These are phyloP conservation scores for Alternaria arborescens DNA, from an alignment of 2,329 filamentous ascomycete species.

Conservation along the genomic window DNA sequence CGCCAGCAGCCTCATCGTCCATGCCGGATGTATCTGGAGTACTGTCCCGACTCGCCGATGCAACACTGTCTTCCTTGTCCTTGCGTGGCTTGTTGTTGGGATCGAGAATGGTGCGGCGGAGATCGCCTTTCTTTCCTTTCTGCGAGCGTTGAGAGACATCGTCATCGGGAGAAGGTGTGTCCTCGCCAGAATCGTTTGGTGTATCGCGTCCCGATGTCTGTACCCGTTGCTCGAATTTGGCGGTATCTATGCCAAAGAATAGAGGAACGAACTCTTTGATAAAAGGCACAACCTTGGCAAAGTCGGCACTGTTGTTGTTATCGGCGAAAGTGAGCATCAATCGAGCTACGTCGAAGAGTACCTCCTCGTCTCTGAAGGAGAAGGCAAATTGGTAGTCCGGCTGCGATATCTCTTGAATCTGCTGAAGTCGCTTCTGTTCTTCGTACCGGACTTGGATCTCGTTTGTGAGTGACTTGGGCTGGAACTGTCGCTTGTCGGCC, in stretches of 20 bases:
- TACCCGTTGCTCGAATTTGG: constrained; percentile 74
- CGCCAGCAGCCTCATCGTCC: constrained; percentile 76
- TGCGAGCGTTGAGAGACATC: constrained; percentile 71
- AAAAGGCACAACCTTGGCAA: constrained; percentile 56
- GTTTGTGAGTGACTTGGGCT: constrained; percentile 87
- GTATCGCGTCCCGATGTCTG: constrained; percentile 50
- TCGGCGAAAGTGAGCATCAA: constrained; percentile 57
- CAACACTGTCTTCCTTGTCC: constrained; percentile 82
- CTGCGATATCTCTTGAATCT: constrained; percentile 65
- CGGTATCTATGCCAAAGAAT: constrained; percentile 59
- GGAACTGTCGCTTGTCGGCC: constrained; percentile 89
- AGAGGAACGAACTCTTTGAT: constrained; percentile 60
- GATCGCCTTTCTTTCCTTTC: constrained; percentile 71
- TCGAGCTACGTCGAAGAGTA: constrained; percentile 61
- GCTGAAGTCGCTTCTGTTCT: constrained; percentile 79
- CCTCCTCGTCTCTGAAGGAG: constrained; percentile 67
- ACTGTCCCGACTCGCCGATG: constrained; percentile 82
- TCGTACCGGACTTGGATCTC: constrained; percentile 93
- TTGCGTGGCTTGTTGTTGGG: constrained; percentile 74
- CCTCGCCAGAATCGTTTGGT: constrained; percentile 63
- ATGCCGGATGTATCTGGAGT: constrained; percentile 84
- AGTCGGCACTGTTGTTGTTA: constrained; percentile 53
- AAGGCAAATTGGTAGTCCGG: constrained; percentile 78
- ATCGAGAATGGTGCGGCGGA: constrained; percentile 87
- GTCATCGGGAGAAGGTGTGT: constrained; percentile 72